These are phyloP conservation scores for Lepidium campestre DNA, from an alignment of 441 rosid species.

Conservation along the genomic window DNA sequence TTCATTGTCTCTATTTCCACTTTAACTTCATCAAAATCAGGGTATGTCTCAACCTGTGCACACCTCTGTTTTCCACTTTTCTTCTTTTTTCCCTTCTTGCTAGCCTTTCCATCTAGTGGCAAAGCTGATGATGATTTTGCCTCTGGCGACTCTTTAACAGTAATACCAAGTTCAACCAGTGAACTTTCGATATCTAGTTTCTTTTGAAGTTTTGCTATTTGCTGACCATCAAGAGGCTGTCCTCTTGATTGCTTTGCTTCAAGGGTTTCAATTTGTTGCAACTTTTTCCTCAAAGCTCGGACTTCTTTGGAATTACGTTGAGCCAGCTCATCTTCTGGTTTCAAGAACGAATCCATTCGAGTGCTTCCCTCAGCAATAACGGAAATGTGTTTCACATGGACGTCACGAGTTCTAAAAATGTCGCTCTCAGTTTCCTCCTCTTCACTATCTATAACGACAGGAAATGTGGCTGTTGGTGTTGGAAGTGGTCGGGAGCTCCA, in stretches of 20 bases:
- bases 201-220: constrained; percentile 78
- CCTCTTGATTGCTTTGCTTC: constrained; percentile 74
- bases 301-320: constrained; percentile 53
- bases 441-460: constrained; percentile 72
- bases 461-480: constrained; percentile 82
- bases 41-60: constrained; percentile 34
- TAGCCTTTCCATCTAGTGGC: constrained; percentile 51
- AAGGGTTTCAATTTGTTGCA: constrained; percentile 97
- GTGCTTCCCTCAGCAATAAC: constrained; percentile 26
- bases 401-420: constrained; percentile 56
- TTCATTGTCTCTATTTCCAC: constrained; percentile 31
- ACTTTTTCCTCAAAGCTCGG: constrained; percentile 77
- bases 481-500: constrained; percentile 94
- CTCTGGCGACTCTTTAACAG: constrained; percentile 38
- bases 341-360: constrained; percentile 59
- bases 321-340: constrained; percentile 47
- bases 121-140: constrained; percentile 32
- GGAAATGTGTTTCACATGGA: constrained; percentile 29
- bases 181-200: constrained; percentile 59
- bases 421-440: constrained; percentile 75
- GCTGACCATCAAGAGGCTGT: constrained; percentile 81
- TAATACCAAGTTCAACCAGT: constrained; percentile 68
- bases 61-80: constrained; percentile 61
- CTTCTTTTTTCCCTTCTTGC: constrained; percentile 60
- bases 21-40: constrained; percentile 35